Conservation (phyloP, 140 eudicot genomes). For the Oenanthe javanica region DNA sequence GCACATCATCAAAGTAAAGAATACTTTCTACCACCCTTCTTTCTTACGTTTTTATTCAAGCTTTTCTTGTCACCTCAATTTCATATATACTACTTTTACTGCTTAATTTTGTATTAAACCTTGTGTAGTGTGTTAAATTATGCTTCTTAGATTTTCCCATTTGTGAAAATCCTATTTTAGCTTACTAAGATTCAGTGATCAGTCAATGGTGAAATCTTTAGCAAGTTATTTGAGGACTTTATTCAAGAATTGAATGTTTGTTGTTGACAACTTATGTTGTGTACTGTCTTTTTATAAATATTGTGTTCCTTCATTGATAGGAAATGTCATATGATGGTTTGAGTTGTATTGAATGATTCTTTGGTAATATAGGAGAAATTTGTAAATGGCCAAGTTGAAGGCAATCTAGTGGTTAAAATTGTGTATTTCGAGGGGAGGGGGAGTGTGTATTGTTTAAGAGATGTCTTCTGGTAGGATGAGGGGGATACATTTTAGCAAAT, state of each 20-base stretch:
- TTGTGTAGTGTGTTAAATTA: background rate
- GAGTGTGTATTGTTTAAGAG: slow-evolving; percentile 8
- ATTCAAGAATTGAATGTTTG: background rate
- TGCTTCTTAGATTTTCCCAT: background rate
- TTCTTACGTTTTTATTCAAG: slow-evolving; percentile 6
- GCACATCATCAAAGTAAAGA: slow-evolving; percentile 16
- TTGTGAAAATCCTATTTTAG: background rate
- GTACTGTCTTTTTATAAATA: background rate
- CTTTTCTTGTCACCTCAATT: slow-evolving; percentile 6
- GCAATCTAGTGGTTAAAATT: background rate
- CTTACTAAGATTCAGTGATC: slow-evolving; percentile 3
- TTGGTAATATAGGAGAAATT: background rate
- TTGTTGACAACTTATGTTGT: background rate
- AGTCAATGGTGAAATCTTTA: slow-evolving; percentile 1
- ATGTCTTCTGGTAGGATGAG: slow-evolving; percentile 43
- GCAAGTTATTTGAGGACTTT: background rate
- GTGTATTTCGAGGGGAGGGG: background rate
- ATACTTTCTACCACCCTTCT: slow-evolving; percentile 7
- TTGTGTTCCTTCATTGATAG: background rate
- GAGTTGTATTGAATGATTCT: background rate
- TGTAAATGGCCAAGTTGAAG: background rate
- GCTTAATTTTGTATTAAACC: background rate
- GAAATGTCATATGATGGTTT: background rate
- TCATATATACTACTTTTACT: background rate
- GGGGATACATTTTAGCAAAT: slow-evolving; percentile 53